A percentile compares a stretch with the other conserved stretches of the same genome.
phyloP scores from a whole-genome alignment of 1,139 yeast genomes.

The Blastobotrys aristatus region DNA sequence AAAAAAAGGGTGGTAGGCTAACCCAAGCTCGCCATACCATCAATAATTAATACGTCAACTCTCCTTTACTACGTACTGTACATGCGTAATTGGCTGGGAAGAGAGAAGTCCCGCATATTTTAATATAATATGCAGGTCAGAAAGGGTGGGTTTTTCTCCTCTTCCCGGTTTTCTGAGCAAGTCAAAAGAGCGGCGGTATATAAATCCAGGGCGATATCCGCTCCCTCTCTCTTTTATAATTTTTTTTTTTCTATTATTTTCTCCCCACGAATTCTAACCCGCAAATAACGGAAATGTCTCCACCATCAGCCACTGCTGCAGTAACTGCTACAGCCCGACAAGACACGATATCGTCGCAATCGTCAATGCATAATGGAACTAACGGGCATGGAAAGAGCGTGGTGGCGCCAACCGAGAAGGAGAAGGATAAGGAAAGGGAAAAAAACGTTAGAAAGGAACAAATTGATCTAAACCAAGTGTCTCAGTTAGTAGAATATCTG shows the following conservation, averaged over 20 bases:
- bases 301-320: not conserved
- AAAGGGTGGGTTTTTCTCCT: not conserved
- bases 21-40: too few relatives aligned
- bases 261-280: not conserved
- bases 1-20: too few relatives aligned
- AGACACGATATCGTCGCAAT: not conserved
- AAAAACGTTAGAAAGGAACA: not conserved
- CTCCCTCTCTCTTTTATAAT: not conserved
- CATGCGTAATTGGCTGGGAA: not conserved
- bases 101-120: not conserved
- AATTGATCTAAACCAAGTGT: constrained; percentile 6
- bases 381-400: not conserved
- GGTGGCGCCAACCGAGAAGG: not conserved
- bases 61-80: too few relatives aligned
- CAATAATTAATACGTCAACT: too few relatives aligned
- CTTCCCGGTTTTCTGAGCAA: not conserved
- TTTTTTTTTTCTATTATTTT: too few relatives aligned
- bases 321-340: not conserved
- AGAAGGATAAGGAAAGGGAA: too few relatives aligned
- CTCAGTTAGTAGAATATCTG: constrained; percentile 1
- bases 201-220: not conserved
- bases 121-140: not conserved
- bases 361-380: not conserved
- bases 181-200: not conserved
- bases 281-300: not conserved